A percentile compares a stretch with the other conserved stretches of the same genome.
These are phyloP conservation scores for Solanum lycopersicoides DNA, from an alignment of 257 asterid genomes.

Conservation along the genomic window DNA sequence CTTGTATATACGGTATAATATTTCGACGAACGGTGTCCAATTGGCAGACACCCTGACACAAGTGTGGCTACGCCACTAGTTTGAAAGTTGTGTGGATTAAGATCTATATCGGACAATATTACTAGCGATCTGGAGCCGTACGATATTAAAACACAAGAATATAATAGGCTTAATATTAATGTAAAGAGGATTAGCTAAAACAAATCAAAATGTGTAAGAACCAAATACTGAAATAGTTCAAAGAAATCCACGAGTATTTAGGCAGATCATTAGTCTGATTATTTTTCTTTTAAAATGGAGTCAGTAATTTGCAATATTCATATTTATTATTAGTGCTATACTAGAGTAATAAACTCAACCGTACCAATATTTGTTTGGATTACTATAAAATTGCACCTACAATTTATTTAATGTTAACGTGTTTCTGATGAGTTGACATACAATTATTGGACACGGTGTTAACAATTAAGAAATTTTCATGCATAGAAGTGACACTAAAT, in stretches of 20 bases:
- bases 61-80: too few species aligned
- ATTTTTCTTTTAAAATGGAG: not conserved
- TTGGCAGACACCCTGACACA: too few species aligned
- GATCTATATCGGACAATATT: too few species aligned
- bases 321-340: not conserved
- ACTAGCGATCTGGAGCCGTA: too few species aligned
- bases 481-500: not conserved
- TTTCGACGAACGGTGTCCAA: too few species aligned
- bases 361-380: not conserved
- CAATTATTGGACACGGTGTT: not conserved
- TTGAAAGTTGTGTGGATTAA: too few species aligned
- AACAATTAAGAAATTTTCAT: not conserved
- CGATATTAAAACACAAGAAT: not conserved
- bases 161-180: not conserved
- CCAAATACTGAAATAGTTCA: not conserved
- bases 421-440: not conserved
- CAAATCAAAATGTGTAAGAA: not conserved
- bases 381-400: not conserved
- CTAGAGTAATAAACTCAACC: not conserved
- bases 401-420: not conserved
- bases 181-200: not conserved
- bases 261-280: not conserved
- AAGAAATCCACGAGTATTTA: not conserved
- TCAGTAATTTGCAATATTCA: not conserved
- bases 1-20: too few species aligned